Evolutionary conservation across 2,329 filamentous ascomycete genomes (phyloP).

Genomic region (Penicillium fuscoglaucum): DNA sequence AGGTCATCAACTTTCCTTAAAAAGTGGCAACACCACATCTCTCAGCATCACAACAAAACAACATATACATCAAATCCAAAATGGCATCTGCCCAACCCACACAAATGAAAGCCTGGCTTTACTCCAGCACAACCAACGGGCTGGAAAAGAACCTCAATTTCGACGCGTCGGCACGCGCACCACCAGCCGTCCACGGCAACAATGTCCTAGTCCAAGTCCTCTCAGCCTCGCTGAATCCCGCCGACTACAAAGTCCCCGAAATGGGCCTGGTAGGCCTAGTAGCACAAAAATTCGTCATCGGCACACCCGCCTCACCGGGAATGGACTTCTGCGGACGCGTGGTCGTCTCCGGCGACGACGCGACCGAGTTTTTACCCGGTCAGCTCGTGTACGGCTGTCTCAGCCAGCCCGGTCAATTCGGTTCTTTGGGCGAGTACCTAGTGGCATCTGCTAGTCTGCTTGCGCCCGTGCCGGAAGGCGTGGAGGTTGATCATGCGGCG

Average conservation of each 20-base stretch:
- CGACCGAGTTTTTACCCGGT: slow-evolving; percentile 36
- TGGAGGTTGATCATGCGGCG: slow-evolving; percentile 43
- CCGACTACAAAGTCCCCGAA: slow-evolving; percentile 63
- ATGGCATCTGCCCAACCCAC: slow-evolving; percentile 22
- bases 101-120: slow-evolving; percentile 61
- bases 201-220: slow-evolving; percentile 57
- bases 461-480: slow-evolving; percentile 45
- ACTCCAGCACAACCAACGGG: slow-evolving; percentile 45
- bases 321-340: slow-evolving; percentile 50
- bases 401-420: slow-evolving; percentile 33
- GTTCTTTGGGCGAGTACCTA: slow-evolving; percentile 48
- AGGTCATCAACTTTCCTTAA: neutral
- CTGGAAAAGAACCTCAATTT: slow-evolving; percentile 57
- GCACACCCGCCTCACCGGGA: slow-evolving; percentile 46
- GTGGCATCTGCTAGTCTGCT: slow-evolving; percentile 35
- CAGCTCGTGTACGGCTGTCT: slow-evolving; percentile 50
- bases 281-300: slow-evolving; percentile 37
- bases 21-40: neutral
- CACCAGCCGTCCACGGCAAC: slow-evolving; percentile 40
- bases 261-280: slow-evolving; percentile 46
- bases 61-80: neutral
- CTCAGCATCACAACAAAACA: neutral
- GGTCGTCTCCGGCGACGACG: slow-evolving; percentile 32
- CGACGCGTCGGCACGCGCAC: slow-evolving; percentile 43
- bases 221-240: slow-evolving; percentile 57